Conservation (phyloP, 306 rosid species). For the Ammopiptanthus mongolicus region DNA sequence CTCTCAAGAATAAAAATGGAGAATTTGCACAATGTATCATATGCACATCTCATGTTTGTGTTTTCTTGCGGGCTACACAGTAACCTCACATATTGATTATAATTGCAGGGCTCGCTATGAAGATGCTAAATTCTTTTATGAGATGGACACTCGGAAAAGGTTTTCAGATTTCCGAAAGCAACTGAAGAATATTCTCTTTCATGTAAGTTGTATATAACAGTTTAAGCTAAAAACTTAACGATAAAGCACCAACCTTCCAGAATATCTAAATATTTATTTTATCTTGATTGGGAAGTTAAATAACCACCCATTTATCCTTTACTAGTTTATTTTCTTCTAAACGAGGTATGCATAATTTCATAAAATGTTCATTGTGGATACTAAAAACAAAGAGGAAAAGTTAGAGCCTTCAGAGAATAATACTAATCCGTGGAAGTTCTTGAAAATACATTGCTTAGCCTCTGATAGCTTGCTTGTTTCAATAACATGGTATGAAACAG, state of each 20-base stretch:
- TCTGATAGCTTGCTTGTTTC: conserved; percentile 20
- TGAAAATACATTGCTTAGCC: conserved; percentile 7
- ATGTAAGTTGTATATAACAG: conserved; percentile 47
- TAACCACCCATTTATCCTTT: not conserved
- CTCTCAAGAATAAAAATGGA: not conserved
- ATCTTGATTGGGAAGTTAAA: conserved; percentile 14
- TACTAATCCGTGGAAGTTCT: not conserved
- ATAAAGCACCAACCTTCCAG: not conserved
- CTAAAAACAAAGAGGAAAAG: not conserved
- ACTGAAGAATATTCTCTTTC: conserved; percentile 80
- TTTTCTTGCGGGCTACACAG: conserved; percentile 9
- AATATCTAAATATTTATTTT: not conserved
- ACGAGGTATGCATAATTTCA: not conserved
- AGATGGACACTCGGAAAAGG: conserved; percentile 63
- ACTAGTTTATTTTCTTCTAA: conserved; percentile 4
- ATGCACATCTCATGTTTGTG: not conserved
- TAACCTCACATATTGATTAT: conserved; percentile 7
- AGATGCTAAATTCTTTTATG: conserved; percentile 96
- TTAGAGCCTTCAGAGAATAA: not conserved
- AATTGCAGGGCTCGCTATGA: conserved; percentile 87
- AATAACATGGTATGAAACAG: conserved; percentile 41
- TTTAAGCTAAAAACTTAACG: not conserved
- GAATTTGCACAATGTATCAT: not conserved
- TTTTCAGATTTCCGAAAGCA: conserved; percentile 70
- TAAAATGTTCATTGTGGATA: not conserved